Percentiles rank a stretch among this genome's conserved stretches.
These are phyloP conservation scores for Mucor sp. DNA, from an alignment of 371 early-diverging fungal genomes.

Conservation along the genomic window DNA sequence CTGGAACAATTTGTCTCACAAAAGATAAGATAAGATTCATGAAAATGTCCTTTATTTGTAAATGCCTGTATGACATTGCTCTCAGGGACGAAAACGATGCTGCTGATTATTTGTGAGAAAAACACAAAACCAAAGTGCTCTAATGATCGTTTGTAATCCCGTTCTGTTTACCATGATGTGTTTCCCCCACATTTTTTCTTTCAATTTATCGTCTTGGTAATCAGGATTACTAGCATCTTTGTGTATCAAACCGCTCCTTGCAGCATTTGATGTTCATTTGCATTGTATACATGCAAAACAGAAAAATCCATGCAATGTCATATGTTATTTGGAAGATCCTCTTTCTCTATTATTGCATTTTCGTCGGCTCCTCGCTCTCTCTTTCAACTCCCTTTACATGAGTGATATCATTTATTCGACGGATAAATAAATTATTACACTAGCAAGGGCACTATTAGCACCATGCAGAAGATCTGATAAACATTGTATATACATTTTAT, in stretches of 20 bases:
- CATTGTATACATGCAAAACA: not conserved
- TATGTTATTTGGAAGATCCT: not conserved
- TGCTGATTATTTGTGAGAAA: not conserved
- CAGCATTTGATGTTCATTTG: not conserved
- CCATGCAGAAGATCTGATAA: too few species aligned
- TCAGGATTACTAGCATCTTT: not conserved
- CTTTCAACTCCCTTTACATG: not conserved
- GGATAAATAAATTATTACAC: not conserved
- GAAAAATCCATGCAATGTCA: not conserved
- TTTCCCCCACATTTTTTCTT: not conserved
- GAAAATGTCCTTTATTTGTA: not conserved
- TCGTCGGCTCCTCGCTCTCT: not conserved
- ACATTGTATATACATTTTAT: too few species aligned
- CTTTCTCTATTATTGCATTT: not conserved
- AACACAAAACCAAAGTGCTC: too few species aligned
- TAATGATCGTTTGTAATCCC: not conserved
- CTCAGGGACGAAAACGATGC: not conserved
- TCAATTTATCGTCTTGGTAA: not conserved
- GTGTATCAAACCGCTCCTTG: not conserved
- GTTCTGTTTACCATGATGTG: not conserved
- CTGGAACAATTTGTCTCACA: not conserved
- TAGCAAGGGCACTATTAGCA: too few species aligned
- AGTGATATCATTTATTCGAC: not conserved
- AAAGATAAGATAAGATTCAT: constrained; percentile 6
- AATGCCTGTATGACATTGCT: not conserved